Percentiles rank a stretch among this genome's conserved stretches.
Evolutionary conservation across 768 basidiomycete genomes (phyloP).

Genomic region (Suillus plorans): DNA sequence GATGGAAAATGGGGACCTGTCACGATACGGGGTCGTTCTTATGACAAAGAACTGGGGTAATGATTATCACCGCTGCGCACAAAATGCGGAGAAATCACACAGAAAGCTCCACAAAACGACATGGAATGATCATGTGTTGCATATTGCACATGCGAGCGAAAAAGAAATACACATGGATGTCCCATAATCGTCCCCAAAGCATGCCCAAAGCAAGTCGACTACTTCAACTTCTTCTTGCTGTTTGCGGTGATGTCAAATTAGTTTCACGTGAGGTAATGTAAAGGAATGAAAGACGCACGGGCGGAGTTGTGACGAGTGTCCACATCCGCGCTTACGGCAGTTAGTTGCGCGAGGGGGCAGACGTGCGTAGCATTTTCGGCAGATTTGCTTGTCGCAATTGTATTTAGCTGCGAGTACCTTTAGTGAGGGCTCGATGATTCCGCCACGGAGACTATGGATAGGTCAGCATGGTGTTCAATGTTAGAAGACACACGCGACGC

Average conservation of each 20-base stretch:
- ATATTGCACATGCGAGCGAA: conserved; percentile 22
- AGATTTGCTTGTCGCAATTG: conserved; percentile 99
- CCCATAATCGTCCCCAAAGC: conserved; percentile 10
- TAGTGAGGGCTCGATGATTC: conserved; percentile 98
- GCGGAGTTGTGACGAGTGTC: conserved; percentile 88
- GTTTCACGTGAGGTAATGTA: not conserved
- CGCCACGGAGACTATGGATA: conserved; percentile 81
- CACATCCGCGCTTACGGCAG: conserved; percentile 95
- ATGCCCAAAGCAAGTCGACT: conserved; percentile 36
- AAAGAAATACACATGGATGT: conserved; percentile 22
- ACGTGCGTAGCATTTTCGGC: conserved; percentile 99
- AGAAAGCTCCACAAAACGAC: not conserved
- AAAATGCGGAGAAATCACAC: conserved; percentile 6
- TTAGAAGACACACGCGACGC: conserved; percentile 23
- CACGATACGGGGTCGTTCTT: not conserved
- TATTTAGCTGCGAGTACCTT: conserved; percentile 97
- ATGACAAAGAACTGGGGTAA: not conserved
- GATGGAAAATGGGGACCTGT: not conserved
- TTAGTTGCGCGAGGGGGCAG: conserved; percentile 99
- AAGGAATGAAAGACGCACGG: conserved; percentile 55
- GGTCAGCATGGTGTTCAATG: not conserved
- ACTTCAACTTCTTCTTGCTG: conserved; percentile 97
- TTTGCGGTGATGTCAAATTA: conserved; percentile 10
- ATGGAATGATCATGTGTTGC: conserved; percentile 13
- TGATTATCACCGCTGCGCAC: not conserved